phyloP scores from a whole-genome alignment of 2,329 filamentous ascomycete species.

The Truncatella angustata region DNA sequence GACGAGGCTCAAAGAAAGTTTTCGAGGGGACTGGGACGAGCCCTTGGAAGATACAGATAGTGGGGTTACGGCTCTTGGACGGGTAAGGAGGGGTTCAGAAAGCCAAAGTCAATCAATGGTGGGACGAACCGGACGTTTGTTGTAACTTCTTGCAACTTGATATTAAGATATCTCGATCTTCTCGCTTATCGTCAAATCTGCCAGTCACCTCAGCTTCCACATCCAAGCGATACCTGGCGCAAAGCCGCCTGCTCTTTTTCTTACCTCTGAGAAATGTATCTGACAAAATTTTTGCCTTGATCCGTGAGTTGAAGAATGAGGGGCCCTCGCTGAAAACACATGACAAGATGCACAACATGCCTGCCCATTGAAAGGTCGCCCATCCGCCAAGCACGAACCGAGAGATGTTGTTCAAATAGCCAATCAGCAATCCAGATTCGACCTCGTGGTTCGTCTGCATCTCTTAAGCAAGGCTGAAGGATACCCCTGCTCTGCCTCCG shows the following conservation, averaged over 20 bases:
- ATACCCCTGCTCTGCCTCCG: background rate
- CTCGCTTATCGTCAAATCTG: background rate
- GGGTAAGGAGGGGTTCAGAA: background rate
- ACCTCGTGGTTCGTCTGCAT: constrained; percentile 4
- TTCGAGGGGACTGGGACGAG: background rate
- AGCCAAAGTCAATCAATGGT: background rate
- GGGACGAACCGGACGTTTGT: background rate
- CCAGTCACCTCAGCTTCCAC: background rate
- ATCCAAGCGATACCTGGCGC: too few relatives aligned
- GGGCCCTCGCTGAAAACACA: too few relatives aligned
- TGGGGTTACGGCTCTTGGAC: constrained; percentile 1
- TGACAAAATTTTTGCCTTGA: too few relatives aligned
- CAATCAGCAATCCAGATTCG: constrained; percentile 1
- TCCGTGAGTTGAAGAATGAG: too few relatives aligned
- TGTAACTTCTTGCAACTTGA: background rate
- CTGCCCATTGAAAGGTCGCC: background rate
- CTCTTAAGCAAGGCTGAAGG: constrained; percentile 4
- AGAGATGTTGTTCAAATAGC: background rate
- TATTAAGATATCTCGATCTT: background rate
- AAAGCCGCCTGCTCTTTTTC: background rate
- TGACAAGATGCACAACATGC: too few relatives aligned
- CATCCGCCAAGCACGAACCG: background rate
- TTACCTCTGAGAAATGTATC: too few relatives aligned
- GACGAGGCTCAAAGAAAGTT: constrained; percentile 6
- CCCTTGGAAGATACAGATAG: background rate